These are phyloP conservation scores for Parachlorella kessleri DNA, from an alignment of 139 green algal species.

Conservation along the genomic window DNA sequence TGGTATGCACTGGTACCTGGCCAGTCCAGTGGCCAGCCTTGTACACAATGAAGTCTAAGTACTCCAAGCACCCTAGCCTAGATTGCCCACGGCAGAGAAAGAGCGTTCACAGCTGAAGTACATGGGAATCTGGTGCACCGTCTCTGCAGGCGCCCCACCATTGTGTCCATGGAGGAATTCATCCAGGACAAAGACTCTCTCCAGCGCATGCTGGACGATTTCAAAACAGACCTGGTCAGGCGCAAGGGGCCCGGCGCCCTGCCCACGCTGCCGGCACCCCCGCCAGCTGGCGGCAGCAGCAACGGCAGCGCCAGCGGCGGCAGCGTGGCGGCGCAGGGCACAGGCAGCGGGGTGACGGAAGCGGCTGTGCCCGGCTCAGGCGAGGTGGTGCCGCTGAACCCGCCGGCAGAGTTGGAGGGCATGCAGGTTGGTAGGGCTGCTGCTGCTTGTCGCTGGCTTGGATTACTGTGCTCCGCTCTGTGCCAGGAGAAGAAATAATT, in stretches of 20 bases:
- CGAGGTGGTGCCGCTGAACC: neutral
- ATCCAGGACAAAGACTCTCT: slow-evolving; percentile 69
- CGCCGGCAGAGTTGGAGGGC: slow-evolving; percentile 17
- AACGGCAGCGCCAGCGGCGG: neutral
- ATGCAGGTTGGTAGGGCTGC: too few relatives aligned
- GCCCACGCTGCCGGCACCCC: neutral
- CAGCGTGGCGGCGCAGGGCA: neutral
- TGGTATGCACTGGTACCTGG: too few relatives aligned
- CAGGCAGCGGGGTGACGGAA: too few relatives aligned
- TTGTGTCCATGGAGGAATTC: slow-evolving; percentile 70
- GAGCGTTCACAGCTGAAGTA: too few relatives aligned
- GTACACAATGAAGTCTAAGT: too few relatives aligned
- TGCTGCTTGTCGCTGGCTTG: neutral
- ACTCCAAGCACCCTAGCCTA: too few relatives aligned
- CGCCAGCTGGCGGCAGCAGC: neutral
- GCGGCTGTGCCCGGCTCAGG: too few relatives aligned
- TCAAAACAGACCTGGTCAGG: slow-evolving; percentile 59
- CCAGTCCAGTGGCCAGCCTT: too few relatives aligned
- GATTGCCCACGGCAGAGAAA: too few relatives aligned
- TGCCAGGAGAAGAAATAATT: too few relatives aligned
- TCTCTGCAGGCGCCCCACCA: slow-evolving; percentile 51
- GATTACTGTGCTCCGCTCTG: neutral
- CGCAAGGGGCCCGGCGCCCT: neutral
- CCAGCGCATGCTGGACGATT: slow-evolving; percentile 84
- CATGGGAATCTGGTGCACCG: too few relatives aligned